Evolutionary conservation across 331 rosid species (phyloP), one percentile per base, ranked within the genome.

Genomic region (Arachis monticola): DNA sequence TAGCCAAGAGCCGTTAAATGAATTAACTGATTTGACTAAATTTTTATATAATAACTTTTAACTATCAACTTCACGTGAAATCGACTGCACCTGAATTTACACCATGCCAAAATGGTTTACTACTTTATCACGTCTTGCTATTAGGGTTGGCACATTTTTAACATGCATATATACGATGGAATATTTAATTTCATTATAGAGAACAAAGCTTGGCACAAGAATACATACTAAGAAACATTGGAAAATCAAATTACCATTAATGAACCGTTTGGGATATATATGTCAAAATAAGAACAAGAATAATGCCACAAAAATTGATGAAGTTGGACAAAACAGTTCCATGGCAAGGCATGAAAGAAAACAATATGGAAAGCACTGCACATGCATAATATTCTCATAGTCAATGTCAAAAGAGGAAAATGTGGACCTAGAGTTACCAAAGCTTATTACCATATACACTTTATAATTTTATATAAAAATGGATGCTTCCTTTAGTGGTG

Each of bases 291-390:
- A 42, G 14, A 53, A 64, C 53, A 70, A 70, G 63, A 56, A 63
- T 55, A 47, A 70, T 13, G 46, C 64, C 50, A 51, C 12, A 38
- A 38, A 47, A 38, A 38, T 77, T 30, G 4, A 38, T 50, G 71
- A 77, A 56, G 56, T 64, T 53, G 64, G 51, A 77, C 51, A 70
- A 70, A 71, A 53, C 35, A 8, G 3, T 70, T 68, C 32, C 66
- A 13, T 60, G 35, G 27, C 59, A 40, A 42, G 51, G 53, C 27
- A 13, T 31, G 67, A 71, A 70, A 78, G 27, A 76, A 27, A 67
- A 67, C 30, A 27, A 27, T 27, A 27, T 27, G 30, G 30, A 27
- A 27, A 27, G 30, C 30, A 27, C 30, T 27, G 22, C 41, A 61
- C 55, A 60, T 13, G 66, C 38, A 57, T 12, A 67, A 73, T 38